Evolutionary conservation across 257 asterid species (phyloP).

Genomic region (Handroanthus guayacan): DNA sequence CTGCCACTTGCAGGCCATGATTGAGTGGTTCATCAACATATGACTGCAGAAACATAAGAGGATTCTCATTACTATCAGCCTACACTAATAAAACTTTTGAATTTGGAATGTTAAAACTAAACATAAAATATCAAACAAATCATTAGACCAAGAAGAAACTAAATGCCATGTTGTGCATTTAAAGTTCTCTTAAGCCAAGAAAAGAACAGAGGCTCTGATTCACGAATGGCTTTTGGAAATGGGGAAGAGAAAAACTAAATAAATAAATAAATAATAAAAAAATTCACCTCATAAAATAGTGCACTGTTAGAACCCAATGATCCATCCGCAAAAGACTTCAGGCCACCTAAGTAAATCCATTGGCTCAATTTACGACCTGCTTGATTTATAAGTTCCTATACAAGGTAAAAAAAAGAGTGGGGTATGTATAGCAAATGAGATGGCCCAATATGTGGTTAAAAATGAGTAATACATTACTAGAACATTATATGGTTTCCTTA

Average conservation of each 20-base stretch:
- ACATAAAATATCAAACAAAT: constrained; percentile 11
- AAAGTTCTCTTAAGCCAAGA: constrained; percentile 13
- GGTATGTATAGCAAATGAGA: constrained; percentile 31
- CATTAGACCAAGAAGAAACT: constrained; percentile 4
- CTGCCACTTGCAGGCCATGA: constrained; percentile 77
- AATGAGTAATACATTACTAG: constrained; percentile 13
- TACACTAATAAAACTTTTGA: constrained; percentile 7
- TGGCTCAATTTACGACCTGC: constrained; percentile 74
- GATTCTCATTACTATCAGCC: constrained; percentile 20
- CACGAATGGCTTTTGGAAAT: constrained; percentile 15
- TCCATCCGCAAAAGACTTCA: constrained; percentile 94
- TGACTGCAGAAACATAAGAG: constrained; percentile 59
- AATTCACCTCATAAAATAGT: constrained; percentile 72
- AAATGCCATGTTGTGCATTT: not conserved
- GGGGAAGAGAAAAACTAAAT: not conserved
- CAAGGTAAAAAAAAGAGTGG: not conserved
- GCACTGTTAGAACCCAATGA: constrained; percentile 97
- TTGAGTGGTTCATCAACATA: constrained; percentile 78
- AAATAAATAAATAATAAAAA: no score
- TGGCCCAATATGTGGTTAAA: not conserved
- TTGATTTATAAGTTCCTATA: constrained; percentile 63
- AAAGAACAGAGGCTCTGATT: constrained; percentile 7
- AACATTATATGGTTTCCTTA: not conserved
- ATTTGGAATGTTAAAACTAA: constrained; percentile 28
- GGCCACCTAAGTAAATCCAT: constrained; percentile 94